Percentiles rank a stretch among this genome's conserved stretches.
phyloP scores from a whole-genome alignment of 2,329 filamentous ascomycete genomes.

The Monascus ruber region DNA sequence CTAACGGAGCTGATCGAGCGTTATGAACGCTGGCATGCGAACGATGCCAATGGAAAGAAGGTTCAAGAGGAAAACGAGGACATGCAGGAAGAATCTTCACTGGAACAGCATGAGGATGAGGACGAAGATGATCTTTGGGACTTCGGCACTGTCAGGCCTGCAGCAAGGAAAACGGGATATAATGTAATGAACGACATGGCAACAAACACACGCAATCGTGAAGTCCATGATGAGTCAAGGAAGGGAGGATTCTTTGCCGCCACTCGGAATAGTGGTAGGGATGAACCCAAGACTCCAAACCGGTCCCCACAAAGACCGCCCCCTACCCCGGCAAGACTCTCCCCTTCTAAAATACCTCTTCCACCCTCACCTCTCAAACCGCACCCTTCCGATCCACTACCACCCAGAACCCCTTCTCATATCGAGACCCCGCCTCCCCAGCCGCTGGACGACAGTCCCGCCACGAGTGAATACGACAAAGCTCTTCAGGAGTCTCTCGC shows the following conservation, averaged over 20 bases:
- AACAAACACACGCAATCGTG: constrained; percentile 59
- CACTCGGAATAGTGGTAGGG: constrained; percentile 34
- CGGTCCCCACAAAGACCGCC: constrained; percentile 46
- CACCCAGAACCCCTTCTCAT: constrained; percentile 36
- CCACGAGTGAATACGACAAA: constrained; percentile 29
- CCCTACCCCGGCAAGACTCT: constrained; percentile 35
- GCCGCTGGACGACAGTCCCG: constrained; percentile 23
- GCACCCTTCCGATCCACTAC: constrained; percentile 38
- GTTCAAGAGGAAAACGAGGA: constrained; percentile 50
- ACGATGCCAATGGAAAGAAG: constrained; percentile 60
- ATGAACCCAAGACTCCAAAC: not conserved
- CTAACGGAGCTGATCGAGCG: constrained; percentile 91
- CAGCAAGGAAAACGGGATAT: constrained; percentile 54
- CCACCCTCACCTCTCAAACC: constrained; percentile 48
- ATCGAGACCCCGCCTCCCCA: constrained; percentile 29
- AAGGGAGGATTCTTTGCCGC: constrained; percentile 16
- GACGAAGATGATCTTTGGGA: constrained; percentile 77
- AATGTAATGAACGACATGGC: constrained; percentile 69
- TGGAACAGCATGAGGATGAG: constrained; percentile 44
- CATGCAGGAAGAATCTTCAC: constrained; percentile 23
- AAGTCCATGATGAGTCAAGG: constrained; percentile 19
- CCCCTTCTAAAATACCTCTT: constrained; percentile 51
- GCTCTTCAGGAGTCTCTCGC: constrained; percentile 31
- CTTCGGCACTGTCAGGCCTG: constrained; percentile 85
- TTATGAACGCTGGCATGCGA: constrained; percentile 74